A percentile compares a stretch with the other conserved stretches of the same genome.
phyloP scores from a whole-genome alignment of 2,329 filamentous ascomycete genomes.

The Aciculosporium take region DNA sequence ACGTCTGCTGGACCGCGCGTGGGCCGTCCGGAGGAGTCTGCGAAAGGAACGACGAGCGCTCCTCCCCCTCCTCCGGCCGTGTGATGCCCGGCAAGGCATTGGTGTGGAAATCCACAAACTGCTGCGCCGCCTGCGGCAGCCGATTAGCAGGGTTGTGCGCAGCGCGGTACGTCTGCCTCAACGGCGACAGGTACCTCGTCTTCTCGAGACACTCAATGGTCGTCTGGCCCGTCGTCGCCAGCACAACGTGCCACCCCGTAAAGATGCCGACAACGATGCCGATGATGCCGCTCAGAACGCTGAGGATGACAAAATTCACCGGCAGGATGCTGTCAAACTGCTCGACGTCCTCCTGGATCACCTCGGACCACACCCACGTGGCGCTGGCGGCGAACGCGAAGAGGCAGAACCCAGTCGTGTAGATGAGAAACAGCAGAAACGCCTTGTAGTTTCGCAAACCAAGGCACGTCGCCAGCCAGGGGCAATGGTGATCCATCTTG shows the following conservation, averaged over 20 bases:
- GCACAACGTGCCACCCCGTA: conserved; percentile 78
- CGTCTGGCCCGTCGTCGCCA: conserved; percentile 68
- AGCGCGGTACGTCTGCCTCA: conserved; percentile 55
- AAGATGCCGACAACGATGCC: conserved; percentile 80
- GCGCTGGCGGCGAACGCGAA: conserved; percentile 63
- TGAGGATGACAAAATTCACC: conserved; percentile 79
- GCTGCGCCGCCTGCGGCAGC: conserved; percentile 45
- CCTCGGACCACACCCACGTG: conserved; percentile 73
- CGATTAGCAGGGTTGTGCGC: conserved; percentile 38
- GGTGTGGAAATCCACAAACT: conserved; percentile 67
- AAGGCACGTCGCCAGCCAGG: conserved; percentile 92
- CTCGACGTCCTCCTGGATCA: conserved; percentile 53
- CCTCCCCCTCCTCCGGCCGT: conserved; percentile 68
- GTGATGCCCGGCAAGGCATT: conserved; percentile 71
- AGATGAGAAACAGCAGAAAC: conserved; percentile 83
- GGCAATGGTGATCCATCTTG: conserved; percentile 99
- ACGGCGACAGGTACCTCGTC: conserved; percentile 76
- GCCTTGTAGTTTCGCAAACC: conserved; percentile 91
- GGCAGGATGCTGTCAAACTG: conserved; percentile 68
- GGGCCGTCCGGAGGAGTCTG: conserved; percentile 18
- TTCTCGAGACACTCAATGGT: conserved; percentile 96
- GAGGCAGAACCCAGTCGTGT: conserved; percentile 76
- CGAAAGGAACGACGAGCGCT: too few species aligned
- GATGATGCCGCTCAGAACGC: conserved; percentile 80
- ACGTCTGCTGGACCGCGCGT: conserved; percentile 32